Evolutionary conservation across 352 stramenopile species (phyloP), one percentile per base, ranked within the genome.

Genomic region (Globisporangium nunn): DNA sequence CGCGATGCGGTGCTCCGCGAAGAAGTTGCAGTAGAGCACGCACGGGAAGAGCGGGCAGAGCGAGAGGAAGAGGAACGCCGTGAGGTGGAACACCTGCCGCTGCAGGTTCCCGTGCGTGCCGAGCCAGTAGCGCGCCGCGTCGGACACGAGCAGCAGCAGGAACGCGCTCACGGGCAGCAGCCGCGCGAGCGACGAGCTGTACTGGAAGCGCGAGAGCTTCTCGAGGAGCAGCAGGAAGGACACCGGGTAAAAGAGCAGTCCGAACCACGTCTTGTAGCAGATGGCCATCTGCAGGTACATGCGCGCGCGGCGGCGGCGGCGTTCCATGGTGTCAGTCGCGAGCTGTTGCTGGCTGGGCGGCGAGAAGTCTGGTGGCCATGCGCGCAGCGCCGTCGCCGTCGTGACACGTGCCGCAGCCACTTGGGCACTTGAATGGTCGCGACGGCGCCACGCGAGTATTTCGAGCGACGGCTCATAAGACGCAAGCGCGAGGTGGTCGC

Each of bases 51-150:
- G 48, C 5, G 78, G 80, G 44, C 80, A 90, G 37, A 79, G 57
- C 17, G 79, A 80, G 45, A 90, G 58, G 55, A 90, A 85, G 55
- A 87, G 67, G 50, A 87, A 89, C 23, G 72, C 76, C 14, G 76
- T 81, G 50, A 89, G 63, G 12, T 81, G 71, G 52, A 87, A 85
- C 50, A 89, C 79, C 30, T 86, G 74, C 15, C 63, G 60, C 33
- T 67, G 70, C 49, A 87, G 61, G 43, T 86, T 87, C 28, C 79
- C 79, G 43, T 67, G 61, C 28, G 71, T 81, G 6, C 77, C 77
- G 48, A 90, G 64, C 50, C 72, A 84, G 58, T 84, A 87, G 17
- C 79, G 79, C 40, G 63, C 66, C 0, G 66, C 58, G 45, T 87
- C 79, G 39, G 79, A 63, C 2, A 65, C 37, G 1, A 84, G 58